Conservation (phyloP, 345 rosid species). For the Laguncularia racemosa region DNA sequence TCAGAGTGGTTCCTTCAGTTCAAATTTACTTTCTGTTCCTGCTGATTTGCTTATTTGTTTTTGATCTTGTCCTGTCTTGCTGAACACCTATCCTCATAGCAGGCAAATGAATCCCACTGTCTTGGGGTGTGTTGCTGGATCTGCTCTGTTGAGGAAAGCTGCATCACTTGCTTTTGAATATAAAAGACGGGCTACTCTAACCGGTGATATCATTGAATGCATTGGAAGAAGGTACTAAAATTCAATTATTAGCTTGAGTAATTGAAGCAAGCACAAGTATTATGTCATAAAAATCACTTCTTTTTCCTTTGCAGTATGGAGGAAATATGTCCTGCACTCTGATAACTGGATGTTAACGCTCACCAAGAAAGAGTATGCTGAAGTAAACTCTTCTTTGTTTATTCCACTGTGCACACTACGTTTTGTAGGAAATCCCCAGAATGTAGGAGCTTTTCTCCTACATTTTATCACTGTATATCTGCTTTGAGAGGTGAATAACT, state of each 20-base stretch:
- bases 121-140: constrained; percentile 87
- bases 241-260: too few species aligned
- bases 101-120: constrained; percentile 54
- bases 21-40: too few species aligned
- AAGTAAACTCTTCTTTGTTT: too few species aligned
- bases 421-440: too few species aligned
- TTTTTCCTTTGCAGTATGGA: constrained; percentile 11
- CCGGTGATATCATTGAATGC: constrained; percentile 67
- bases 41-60: neutral
- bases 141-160: constrained; percentile 80
- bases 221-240: constrained; percentile 59
- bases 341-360: too few species aligned
- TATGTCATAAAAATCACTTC: neutral
- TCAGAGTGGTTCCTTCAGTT: neutral
- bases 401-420: too few species aligned
- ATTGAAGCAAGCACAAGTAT: neutral
- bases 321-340: constrained; percentile 3
- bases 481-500: too few species aligned
- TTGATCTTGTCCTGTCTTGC: neutral
- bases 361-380: too few species aligned
- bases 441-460: too few species aligned
- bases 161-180: constrained; percentile 64
- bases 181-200: constrained; percentile 76
- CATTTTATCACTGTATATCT: too few species aligned
- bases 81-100: neutral